These are phyloP conservation scores for Sutorius australiensis DNA, from an alignment of 768 basidiomycete species.

Conservation along the genomic window DNA sequence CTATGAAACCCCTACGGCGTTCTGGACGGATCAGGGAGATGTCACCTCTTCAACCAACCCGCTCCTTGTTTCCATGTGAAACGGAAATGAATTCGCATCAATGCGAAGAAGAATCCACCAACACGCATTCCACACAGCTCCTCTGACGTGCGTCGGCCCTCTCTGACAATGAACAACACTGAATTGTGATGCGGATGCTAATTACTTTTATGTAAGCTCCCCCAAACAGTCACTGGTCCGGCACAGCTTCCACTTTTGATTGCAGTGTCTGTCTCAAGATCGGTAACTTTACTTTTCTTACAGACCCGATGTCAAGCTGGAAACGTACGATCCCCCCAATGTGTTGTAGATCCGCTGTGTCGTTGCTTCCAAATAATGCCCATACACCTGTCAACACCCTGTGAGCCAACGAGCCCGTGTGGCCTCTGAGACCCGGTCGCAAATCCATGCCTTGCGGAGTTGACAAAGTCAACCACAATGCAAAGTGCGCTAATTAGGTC, in stretches of 20 bases:
- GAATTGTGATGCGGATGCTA: conserved; percentile 16
- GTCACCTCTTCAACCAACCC: conserved; percentile 23
- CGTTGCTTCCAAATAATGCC: conserved; percentile 21
- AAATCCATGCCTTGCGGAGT: conserved; percentile 25
- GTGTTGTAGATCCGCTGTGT: conserved; percentile 27
- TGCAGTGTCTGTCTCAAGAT: conserved; percentile 17
- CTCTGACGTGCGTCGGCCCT: conserved; percentile 13
- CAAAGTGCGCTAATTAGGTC: conserved; percentile 34
- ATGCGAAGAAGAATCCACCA: conserved; percentile 16
- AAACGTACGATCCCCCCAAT: conserved; percentile 22
- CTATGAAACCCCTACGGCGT: conserved; percentile 36
- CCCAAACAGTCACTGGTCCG: conserved; percentile 1
- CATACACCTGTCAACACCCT: conserved; percentile 23
- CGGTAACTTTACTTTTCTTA: conserved; percentile 16
- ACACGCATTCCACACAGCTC: conserved; percentile 19
- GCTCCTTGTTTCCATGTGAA: conserved; percentile 23
- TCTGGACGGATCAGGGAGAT: conserved; percentile 28
- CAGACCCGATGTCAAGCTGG: conserved; percentile 22
- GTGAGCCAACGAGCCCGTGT: conserved; percentile 12
- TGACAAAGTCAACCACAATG: conserved; percentile 30
- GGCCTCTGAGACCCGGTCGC: conserved; percentile 29
- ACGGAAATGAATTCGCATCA: conserved; percentile 35
- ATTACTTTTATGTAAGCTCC: conserved; percentile 27
- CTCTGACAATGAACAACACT: conserved; percentile 24
- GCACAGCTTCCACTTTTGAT: conserved; percentile 20